Conservation (phyloP, 2,329 filamentous ascomycete genomes). For the Thielaviopsis cerberus region DNA sequence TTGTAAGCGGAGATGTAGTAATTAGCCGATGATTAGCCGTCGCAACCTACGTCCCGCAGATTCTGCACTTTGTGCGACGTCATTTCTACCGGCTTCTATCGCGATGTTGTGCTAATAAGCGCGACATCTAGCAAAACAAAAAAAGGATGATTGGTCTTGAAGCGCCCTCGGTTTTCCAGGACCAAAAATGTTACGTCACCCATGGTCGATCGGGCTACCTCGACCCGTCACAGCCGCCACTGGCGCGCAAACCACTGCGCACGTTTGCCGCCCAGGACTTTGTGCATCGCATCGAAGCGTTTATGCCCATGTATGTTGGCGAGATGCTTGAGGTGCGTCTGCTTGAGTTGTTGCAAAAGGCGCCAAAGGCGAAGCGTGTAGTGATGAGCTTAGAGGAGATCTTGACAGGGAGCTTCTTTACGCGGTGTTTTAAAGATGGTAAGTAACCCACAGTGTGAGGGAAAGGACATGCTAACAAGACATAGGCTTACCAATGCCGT, state of each 20-base stretch:
- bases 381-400: conserved; percentile 55
- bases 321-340: conserved; percentile 35
- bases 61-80: neutral
- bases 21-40: neutral
- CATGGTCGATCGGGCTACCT: conserved; percentile 50
- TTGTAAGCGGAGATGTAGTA: neutral
- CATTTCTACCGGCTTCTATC: neutral
- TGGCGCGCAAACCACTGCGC: conserved; percentile 56
- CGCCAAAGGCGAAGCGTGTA: conserved; percentile 44
- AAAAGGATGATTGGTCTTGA: conserved; percentile 28
- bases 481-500: neutral
- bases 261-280: conserved; percentile 46
- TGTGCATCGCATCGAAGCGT: conserved; percentile 51
- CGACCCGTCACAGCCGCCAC: conserved; percentile 49
- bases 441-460: conserved; percentile 12
- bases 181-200: conserved; percentile 55
- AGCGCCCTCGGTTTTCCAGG: conserved; percentile 30
- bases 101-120: neutral
- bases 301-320: conserved; percentile 49
- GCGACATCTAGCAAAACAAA: neutral
- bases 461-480: neutral
- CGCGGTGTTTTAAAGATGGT: conserved; percentile 69
- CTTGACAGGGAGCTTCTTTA: conserved; percentile 59
- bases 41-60: neutral
- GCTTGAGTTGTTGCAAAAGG: conserved; percentile 15